A percentile compares a stretch with the other conserved stretches of the same genome.
phyloP scores from a whole-genome alignment of 148 eudicot species.

The Cornus controversa region DNA sequence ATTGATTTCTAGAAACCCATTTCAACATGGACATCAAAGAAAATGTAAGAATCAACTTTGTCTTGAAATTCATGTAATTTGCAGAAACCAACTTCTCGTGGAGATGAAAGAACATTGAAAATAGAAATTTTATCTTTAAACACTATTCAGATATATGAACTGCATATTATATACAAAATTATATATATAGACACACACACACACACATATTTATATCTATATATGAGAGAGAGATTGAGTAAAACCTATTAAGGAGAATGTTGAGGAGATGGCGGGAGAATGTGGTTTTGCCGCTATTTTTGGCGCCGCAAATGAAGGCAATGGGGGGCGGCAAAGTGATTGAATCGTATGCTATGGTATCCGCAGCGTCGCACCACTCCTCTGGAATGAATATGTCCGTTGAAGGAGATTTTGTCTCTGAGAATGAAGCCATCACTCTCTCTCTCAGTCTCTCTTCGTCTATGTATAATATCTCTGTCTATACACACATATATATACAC shows the following conservation, averaged over 20 bases:
- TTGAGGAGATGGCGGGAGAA: conserved; percentile 90
- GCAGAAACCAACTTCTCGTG: background rate
- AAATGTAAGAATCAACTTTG: background rate
- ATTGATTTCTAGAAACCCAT: background rate
- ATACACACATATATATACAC: background rate
- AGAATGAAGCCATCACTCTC: conserved; percentile 11
- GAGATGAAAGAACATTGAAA: no score
- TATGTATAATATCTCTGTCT: background rate
- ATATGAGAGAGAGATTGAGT: background rate
- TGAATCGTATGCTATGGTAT: conserved; percentile 37
- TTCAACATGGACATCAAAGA: background rate
- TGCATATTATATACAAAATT: no score
- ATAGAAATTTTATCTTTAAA: no score
- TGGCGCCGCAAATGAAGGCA: conserved; percentile 75
- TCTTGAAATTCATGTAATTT: background rate
- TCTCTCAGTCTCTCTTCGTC: background rate
- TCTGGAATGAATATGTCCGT: conserved; percentile 58
- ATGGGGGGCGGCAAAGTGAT: conserved; percentile 35
- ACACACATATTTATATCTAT: no score
- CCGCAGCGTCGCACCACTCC: conserved; percentile 69
- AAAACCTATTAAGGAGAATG: conserved; percentile 60
- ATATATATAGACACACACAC: no score
- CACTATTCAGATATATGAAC: background rate
- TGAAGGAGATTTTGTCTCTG: conserved; percentile 23
- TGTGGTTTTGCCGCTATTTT: conserved; percentile 86